These are phyloP conservation scores for Gossypium australe DNA, from an alignment of 345 rosid species.

Conservation along the genomic window DNA sequence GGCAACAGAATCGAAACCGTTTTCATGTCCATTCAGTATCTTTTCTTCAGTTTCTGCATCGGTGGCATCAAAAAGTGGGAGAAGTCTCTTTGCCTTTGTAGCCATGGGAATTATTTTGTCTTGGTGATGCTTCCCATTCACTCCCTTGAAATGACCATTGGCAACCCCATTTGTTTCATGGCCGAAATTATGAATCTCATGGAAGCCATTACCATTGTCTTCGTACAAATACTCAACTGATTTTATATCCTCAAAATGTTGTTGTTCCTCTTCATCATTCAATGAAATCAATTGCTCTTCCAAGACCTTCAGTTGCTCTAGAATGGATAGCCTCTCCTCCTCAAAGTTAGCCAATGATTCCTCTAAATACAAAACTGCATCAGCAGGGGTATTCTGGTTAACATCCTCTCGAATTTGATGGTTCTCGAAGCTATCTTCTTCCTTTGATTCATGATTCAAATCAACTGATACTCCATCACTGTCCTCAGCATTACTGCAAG, in stretches of 20 bases:
- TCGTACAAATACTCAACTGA: constrained; percentile 25
- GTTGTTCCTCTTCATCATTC: constrained; percentile 54
- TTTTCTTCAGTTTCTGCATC: constrained; percentile 51
- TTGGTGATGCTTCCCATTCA: constrained; percentile 46
- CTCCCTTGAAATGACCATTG: constrained; percentile 51
- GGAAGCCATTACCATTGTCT: constrained; percentile 44
- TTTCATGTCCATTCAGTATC: constrained; percentile 28
- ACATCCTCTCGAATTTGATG: constrained; percentile 24
- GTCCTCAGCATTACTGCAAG: constrained; percentile 63
- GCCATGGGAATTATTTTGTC: constrained; percentile 26
- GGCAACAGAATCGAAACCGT: constrained; percentile 22
- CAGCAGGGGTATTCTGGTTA: constrained; percentile 56
- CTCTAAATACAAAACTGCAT: constrained; percentile 67
- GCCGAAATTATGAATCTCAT: constrained; percentile 16
- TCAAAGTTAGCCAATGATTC: constrained; percentile 71
- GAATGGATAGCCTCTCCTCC: constrained; percentile 78
- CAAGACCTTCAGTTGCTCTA: constrained; percentile 80
- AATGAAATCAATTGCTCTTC: constrained; percentile 68
- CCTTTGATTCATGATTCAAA: constrained; percentile 41
- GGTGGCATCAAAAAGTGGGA: constrained; percentile 75
- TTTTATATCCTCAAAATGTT: constrained; percentile 41
- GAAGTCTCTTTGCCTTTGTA: constrained; percentile 75
- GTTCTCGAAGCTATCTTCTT: constrained; percentile 28
- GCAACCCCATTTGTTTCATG: constrained; percentile 38
- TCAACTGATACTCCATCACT: constrained; percentile 53